A percentile compares a stretch with the other conserved stretches of the same genome.
phyloP scores from a whole-genome alignment of 2,329 filamentous ascomycete genomes.

The Sporothrix brasiliensis region DNA sequence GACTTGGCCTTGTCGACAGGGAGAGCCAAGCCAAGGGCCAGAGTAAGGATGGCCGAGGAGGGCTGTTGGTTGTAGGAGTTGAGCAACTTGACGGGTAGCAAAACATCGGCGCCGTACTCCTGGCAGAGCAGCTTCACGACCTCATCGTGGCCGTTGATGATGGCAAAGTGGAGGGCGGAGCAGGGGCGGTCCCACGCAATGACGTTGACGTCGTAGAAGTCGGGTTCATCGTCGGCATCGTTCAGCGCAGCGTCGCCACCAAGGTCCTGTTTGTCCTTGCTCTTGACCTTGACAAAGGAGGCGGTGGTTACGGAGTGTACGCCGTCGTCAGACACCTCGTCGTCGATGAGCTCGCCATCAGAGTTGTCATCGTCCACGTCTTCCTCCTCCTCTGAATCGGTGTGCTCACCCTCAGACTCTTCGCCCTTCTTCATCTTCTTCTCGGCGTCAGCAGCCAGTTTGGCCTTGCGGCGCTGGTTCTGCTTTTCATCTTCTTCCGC shows the following conservation, averaged over 20 bases:
- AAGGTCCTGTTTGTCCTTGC: constrained; percentile 43
- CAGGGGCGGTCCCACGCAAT: constrained; percentile 77
- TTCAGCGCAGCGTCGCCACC: constrained; percentile 50
- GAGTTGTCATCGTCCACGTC: constrained; percentile 31
- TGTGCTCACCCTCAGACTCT: constrained; percentile 18
- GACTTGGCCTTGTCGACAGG: constrained; percentile 63
- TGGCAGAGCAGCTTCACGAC: constrained; percentile 70
- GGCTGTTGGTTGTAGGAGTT: constrained; percentile 51
- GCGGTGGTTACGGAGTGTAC: constrained; percentile 63
- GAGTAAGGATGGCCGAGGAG: constrained; percentile 57
- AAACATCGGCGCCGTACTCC: constrained; percentile 74
- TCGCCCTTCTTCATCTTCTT: constrained; percentile 5
- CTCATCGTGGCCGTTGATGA: constrained; percentile 69
- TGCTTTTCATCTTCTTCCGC: constrained; percentile 64
- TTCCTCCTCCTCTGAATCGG: constrained; percentile 30
- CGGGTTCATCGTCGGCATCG: constrained; percentile 67
- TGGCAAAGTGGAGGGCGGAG: constrained; percentile 77
- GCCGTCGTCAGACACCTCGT: constrained; percentile 56
- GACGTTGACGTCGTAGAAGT: constrained; percentile 77
- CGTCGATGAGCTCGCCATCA: constrained; percentile 51
- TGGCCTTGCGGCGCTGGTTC: constrained; percentile 50
- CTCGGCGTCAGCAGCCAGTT: constrained; percentile 31
- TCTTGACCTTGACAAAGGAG: constrained; percentile 71
- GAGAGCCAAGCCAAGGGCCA: constrained; percentile 68
- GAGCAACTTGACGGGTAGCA: constrained; percentile 72